Percentiles rank a stretch among this genome's conserved stretches.
phyloP scores from a whole-genome alignment of 2,329 filamentous ascomycete species.

The Elsinoe ampelina region DNA sequence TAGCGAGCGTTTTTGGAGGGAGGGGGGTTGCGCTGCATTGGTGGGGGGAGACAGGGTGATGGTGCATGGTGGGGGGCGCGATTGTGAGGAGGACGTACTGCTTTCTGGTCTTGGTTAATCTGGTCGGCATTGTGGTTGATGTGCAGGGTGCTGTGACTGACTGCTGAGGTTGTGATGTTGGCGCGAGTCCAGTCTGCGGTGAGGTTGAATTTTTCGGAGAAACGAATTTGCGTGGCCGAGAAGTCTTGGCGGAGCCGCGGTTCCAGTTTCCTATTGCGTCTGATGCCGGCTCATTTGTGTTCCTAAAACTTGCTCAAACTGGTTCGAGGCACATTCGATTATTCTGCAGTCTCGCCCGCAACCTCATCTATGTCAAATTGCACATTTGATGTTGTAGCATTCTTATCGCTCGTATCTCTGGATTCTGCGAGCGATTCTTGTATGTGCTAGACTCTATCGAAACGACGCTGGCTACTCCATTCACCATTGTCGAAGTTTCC shows the following conservation, averaged over 20 bases:
- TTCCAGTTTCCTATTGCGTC: no score
- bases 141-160: slow-evolving; percentile 6
- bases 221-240: slow-evolving; percentile 2
- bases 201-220: slow-evolving; percentile 10
- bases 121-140: slow-evolving; percentile 59
- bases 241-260: not conserved
- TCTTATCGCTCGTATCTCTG: no score
- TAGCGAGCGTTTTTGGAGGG: not conserved
- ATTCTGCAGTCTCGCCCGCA: no score
- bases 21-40: not conserved
- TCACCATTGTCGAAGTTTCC: no score
- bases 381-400: no score
- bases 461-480: no score
- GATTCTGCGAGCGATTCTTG: no score
- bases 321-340: no score
- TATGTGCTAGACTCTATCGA: no score
- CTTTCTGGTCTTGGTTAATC: slow-evolving; percentile 68
- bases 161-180: slow-evolving; percentile 2
- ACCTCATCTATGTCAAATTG: no score
- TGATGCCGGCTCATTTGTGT: no score
- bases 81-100: slow-evolving; percentile 47
- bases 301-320: no score
- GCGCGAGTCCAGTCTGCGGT: not conserved
- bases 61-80: not conserved
- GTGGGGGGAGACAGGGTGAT: not conserved